Conservation (phyloP, 139 green algal genomes). For the Chlamydomonas sp. region DNA sequence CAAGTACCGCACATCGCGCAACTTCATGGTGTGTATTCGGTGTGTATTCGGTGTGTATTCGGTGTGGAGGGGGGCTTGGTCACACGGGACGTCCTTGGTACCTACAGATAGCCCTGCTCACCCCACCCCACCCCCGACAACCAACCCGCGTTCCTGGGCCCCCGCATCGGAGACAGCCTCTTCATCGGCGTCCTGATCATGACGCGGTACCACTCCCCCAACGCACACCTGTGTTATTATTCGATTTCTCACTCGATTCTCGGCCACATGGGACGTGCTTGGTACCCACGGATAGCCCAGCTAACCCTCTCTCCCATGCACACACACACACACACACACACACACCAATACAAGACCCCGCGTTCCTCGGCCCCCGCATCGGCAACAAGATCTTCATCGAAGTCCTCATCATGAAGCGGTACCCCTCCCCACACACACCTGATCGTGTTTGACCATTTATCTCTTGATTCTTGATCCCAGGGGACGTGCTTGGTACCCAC, state of each 20-base stretch:
- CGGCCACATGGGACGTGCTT: neutral
- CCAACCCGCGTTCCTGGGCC: slow-evolving; percentile 52
- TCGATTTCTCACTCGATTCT: no score
- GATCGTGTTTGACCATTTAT: no score
- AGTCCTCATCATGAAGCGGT: slow-evolving; percentile 26
- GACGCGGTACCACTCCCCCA: slow-evolving; percentile 21
- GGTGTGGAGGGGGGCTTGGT: neutral
- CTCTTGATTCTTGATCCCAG: neutral
- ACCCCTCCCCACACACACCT: slow-evolving; percentile 3
- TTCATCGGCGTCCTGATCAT: slow-evolving; percentile 33
- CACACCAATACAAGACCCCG: neutral
- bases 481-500: neutral
- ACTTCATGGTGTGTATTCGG: neutral
- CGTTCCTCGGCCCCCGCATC: slow-evolving; percentile 29
- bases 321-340: neutral
- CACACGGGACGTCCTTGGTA: neutral
- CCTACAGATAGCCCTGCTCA: neutral
- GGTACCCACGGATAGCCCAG: neutral
- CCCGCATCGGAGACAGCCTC: slow-evolving; percentile 69
- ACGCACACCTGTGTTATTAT: no score
- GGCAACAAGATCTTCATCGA: slow-evolving; percentile 58
- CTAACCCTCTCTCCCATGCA: neutral
- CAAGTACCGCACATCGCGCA: no score
- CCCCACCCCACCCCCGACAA: no score
- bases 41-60: neutral